Base-by-base conservation (phyloP, 2,329 filamentous ascomycete genomes). In the Mycocentrospora acerina region DNA sequence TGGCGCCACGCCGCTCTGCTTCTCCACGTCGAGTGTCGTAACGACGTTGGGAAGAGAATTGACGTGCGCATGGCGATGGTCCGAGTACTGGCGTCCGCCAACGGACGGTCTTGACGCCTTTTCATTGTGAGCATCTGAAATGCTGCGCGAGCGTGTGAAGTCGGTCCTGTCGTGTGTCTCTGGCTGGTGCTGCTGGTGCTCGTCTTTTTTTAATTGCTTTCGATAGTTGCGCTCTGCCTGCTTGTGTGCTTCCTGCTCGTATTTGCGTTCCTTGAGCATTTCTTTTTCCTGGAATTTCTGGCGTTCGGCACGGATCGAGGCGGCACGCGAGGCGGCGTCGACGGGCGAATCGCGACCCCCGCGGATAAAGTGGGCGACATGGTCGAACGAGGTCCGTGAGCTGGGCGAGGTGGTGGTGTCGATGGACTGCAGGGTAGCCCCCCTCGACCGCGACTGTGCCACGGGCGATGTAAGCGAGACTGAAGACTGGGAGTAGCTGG, bases 251-350 rank as follows among this genome's bases (percentile, higher is more conserved):
- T 79, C 77, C 51, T 76, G 71, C 53, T 80, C 75, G 30, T 73
- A 64, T 49, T 78, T 78, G 33, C 69, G 72, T 37, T 73, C 73
- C 51, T 81, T 82, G 24, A 73, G 76, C 4, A 74, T 76, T 61
- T 82, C 77, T 48, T 79, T 78, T 48, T 81, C 77, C 41, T 78
- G 71, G 55, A 81, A 82, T 22, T 79, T 78, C 34, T 74, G 68
- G 6, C 80, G 72, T 4, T 77, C 74, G 29, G 75, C 77, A 37
- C 76, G 73, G 8, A 82, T 77, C 4, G 73, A 73, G 13, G 78
- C 78, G 28, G 77, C 78, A 26, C 77, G 73, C 4, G 74, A 73
- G 19, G 73, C 69, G 7, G 78, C 71, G 49, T 81, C 78, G 12
- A 63, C 51, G 8, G 65, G 64, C 8, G 69, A 71, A 40, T 75